phyloP scores from a whole-genome alignment of 768 basidiomycete species.

The Dictyophora rubrovolvata region DNA sequence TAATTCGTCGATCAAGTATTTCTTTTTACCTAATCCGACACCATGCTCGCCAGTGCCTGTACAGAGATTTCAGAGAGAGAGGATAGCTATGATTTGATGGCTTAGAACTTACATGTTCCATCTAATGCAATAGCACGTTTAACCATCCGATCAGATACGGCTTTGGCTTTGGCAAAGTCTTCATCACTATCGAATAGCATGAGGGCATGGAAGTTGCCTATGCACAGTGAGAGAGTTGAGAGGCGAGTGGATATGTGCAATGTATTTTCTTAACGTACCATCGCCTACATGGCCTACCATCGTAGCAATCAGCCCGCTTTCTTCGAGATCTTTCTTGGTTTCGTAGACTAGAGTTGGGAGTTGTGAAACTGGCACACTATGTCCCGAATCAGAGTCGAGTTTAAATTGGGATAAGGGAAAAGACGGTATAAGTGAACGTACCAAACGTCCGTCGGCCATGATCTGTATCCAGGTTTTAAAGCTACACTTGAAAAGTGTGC shows the following conservation, averaged over 20 bases:
- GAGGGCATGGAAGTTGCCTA: slow-evolving; percentile 32
- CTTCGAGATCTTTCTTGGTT: slow-evolving; percentile 59
- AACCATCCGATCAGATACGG: slow-evolving; percentile 52
- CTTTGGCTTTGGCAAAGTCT: slow-evolving; percentile 22
- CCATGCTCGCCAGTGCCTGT: slow-evolving; percentile 81
- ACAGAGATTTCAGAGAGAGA: background rate
- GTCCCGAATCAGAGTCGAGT: background rate
- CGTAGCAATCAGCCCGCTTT: slow-evolving; percentile 44
- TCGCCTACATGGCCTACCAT: slow-evolving; percentile 76
- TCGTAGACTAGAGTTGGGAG: slow-evolving; percentile 56
- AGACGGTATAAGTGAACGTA: slow-evolving; percentile 14
- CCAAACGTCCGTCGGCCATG: slow-evolving; percentile 75
- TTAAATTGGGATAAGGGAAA: background rate
- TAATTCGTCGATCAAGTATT: slow-evolving; percentile 75
- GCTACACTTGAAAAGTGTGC: slow-evolving; percentile 48
- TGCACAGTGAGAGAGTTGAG: background rate
- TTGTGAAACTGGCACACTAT: slow-evolving; percentile 31
- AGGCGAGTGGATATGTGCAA: slow-evolving; percentile 1
- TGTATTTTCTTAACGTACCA: slow-evolving; percentile 32
- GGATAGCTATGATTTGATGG: too few relatives aligned
- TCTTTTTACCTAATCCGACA: slow-evolving; percentile 77
- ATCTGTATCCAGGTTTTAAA: slow-evolving; percentile 43
- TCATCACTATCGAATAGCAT: slow-evolving; percentile 42
- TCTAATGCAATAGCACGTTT: slow-evolving; percentile 58
- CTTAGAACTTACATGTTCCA: slow-evolving; percentile 66